Conservation (phyloP, 768 basidiomycete species). For the Rhodosporidiobolus odoratus region DNA sequence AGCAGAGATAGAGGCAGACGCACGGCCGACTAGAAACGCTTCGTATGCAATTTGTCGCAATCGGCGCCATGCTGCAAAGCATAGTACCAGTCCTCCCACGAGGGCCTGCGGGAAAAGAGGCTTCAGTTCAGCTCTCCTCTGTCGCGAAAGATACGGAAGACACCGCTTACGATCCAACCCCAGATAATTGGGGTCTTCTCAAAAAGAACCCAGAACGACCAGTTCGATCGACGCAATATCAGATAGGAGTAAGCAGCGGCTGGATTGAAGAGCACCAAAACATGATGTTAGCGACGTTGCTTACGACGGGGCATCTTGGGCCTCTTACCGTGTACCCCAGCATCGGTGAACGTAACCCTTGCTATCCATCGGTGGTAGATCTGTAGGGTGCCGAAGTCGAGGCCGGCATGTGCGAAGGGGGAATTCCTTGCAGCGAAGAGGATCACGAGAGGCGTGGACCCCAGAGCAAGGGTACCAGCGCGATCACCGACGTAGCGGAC, state of each 20-base stretch:
- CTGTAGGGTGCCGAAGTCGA: slow-evolving; percentile 17
- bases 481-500: slow-evolving; percentile 4
- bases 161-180: neutral
- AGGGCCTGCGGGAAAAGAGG: neutral
- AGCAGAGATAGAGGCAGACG: too few species aligned
- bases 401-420: neutral
- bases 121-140: too few species aligned
- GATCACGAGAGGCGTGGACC: slow-evolving; percentile 11
- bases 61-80: slow-evolving; percentile 1
- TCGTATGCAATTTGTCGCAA: slow-evolving; percentile 3
- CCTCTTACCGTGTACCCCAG: neutral
- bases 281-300: neutral
- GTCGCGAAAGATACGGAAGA: too few species aligned
- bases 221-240: neutral
- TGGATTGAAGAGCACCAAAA: neutral
- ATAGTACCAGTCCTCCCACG: neutral
- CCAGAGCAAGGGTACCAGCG: neutral
- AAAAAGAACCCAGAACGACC: neutral
- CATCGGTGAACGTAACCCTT: slow-evolving; percentile 2
- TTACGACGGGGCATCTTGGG: neutral
- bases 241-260: neutral
- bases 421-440: slow-evolving; percentile 22
- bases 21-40: neutral
- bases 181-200: neutral
- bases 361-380: slow-evolving; percentile 26